A percentile compares a stretch with the other conserved stretches of the same genome.
phyloP scores from a whole-genome alignment of 2,329 filamentous ascomycete genomes.

The Claviceps quebecensis region DNA sequence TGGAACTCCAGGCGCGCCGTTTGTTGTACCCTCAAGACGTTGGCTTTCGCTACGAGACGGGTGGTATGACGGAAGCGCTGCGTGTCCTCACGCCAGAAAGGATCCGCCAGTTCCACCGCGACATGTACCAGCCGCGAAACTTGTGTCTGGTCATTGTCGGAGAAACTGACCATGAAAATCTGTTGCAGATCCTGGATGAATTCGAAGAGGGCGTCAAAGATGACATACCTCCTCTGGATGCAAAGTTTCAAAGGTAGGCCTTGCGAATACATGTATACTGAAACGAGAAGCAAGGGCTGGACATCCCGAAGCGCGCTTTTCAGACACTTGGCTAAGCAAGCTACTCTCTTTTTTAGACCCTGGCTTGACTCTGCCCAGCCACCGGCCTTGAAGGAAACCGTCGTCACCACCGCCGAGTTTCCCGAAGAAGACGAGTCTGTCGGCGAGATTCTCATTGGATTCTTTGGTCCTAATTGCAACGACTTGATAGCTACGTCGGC shows the following conservation, averaged over 20 bases:
- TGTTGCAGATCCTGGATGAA: slow-evolving; percentile 67
- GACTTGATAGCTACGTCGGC: slow-evolving; percentile 56
- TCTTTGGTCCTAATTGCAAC: slow-evolving; percentile 72
- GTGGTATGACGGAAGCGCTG: slow-evolving; percentile 86
- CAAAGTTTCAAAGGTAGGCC: slow-evolving; percentile 55
- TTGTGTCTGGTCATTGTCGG: slow-evolving; percentile 85
- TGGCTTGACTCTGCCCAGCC: slow-evolving; percentile 83
- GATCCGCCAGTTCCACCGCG: slow-evolving; percentile 85
- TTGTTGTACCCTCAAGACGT: slow-evolving; percentile 78
- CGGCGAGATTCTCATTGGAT: slow-evolving; percentile 74
- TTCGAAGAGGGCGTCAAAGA: slow-evolving; percentile 82
- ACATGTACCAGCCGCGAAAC: slow-evolving; percentile 98
- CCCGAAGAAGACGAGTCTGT: slow-evolving; percentile 93
- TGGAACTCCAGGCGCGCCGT: slow-evolving; percentile 69
- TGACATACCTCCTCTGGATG: slow-evolving; percentile 60
- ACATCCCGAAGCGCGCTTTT: background rate
- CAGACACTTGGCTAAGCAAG: background rate
- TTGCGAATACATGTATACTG: too few species aligned
- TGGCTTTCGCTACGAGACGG: slow-evolving; percentile 95
- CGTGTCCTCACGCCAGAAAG: slow-evolving; percentile 74
- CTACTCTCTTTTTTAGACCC: slow-evolving; percentile 32
- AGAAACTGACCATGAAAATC: slow-evolving; percentile 68
- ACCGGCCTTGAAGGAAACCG: slow-evolving; percentile 55
- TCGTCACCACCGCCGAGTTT: slow-evolving; percentile 71
- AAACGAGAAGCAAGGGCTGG: background rate